Conservation (phyloP, 2,329 filamentous ascomycete species). For the Dothiorella sarmentorum region DNA sequence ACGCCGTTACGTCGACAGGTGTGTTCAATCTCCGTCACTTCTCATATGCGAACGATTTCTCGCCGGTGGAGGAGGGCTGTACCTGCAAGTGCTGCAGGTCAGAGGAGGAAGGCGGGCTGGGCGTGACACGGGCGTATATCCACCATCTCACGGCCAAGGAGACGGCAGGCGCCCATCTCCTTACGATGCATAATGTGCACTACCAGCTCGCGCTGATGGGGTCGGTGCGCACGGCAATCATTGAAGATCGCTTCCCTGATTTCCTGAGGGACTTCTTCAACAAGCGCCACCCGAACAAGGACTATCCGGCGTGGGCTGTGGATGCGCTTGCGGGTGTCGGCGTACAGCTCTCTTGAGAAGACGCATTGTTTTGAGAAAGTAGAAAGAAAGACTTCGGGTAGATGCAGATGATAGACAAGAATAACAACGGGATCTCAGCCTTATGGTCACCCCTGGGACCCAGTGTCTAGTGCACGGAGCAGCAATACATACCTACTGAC, state of each 20-base stretch:
- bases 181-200: conserved; percentile 95
- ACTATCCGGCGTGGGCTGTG: conserved; percentile 81
- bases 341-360: conserved; percentile 56
- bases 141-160: conserved; percentile 92
- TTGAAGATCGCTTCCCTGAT: conserved; percentile 74
- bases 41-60: conserved; percentile 73
- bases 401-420: conserved; percentile 5
- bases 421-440: conserved; percentile 2
- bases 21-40: conserved; percentile 81
- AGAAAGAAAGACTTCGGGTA: too few relatives aligned
- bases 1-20: conserved; percentile 78
- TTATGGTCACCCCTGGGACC: conserved; percentile 2
- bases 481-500: background rate
- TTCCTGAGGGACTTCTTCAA: conserved; percentile 78
- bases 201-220: conserved; percentile 86
- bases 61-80: conserved; percentile 78
- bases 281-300: conserved; percentile 64
- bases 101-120: conserved; percentile 65
- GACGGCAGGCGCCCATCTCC: conserved; percentile 79
- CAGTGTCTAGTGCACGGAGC: background rate
- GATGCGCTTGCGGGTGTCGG: conserved; percentile 74
- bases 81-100: conserved; percentile 73
- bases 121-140: conserved; percentile 82
- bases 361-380: background rate
- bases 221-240: conserved; percentile 68